Evolutionary conservation across 352 stramenopile genomes (phyloP), one percentile per base, ranked within the genome.

Genomic region (Globisporangium apiculatum): DNA sequence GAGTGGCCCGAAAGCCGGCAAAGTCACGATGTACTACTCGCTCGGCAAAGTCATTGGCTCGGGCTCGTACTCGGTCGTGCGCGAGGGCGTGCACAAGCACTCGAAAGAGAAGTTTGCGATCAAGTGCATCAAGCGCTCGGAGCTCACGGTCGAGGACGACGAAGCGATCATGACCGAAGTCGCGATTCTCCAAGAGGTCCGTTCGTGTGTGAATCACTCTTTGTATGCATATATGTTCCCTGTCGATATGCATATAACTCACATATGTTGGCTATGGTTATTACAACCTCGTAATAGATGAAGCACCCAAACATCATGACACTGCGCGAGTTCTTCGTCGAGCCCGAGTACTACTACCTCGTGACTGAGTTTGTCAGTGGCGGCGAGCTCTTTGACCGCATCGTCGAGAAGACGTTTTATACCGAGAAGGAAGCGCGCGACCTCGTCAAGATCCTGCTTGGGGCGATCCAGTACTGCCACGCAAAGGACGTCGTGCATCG

Each of bases 301-400:
- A 62, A 91, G 56, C 89, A 97, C 59, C 72, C 81, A 11, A 88
- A 97, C 67, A 97, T 97, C 63, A 94, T 97, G 76, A 81, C 69
- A 51, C 73, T 97, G 11, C 69, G 93, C 45, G 93, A 96, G 58
- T 94, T 97, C 63, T 97, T 94, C 54, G 71, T 91, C 47, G 89
- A 97, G 43, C 69, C 69, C 3, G 86, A 95, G 24, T 87, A 89
- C 66, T 94, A 90, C 60, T 96, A 95, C 68, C 66, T 96, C 36
- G 86, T 96, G 9, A 95, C 83, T 5, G 87, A 96, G 68, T 91
- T 94, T 52, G 76, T 95, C 6, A 68, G 76, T 31, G 87, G 87
- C 48, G 86, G 87, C 11, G 87, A 96, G 62, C 79, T 96, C 46
- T 96, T 96, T 62, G 86, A 96, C 49, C 86, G 87, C 41, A 95